phyloP scores from a whole-genome alignment of 129 eudicot species.

The Saussurea involucrata region DNA sequence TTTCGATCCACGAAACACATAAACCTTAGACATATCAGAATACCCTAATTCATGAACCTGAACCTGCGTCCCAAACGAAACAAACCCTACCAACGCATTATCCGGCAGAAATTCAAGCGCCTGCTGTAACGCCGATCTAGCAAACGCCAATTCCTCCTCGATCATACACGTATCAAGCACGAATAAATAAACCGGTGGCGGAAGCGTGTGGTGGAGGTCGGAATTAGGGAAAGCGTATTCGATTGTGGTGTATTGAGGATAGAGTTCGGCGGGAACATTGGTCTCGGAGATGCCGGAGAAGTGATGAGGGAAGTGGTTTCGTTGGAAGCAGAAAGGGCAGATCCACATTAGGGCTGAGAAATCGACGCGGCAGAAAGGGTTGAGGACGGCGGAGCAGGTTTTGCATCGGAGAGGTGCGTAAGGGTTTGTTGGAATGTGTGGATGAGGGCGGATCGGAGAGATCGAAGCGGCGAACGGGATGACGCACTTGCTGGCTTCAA shows the following conservation, averaged over 20 bases:
- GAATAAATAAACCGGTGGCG: slow-evolving; percentile 59
- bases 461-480: slow-evolving; percentile 88
- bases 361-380: slow-evolving; percentile 70
- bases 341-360: slow-evolving; percentile 83
- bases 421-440: slow-evolving; percentile 63
- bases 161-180: slow-evolving; percentile 83
- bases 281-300: slow-evolving; percentile 69
- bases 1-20: slow-evolving; percentile 77
- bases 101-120: slow-evolving; percentile 83
- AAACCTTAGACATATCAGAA: slow-evolving; percentile 79
- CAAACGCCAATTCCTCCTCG: slow-evolving; percentile 82
- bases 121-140: slow-evolving; percentile 62
- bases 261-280: slow-evolving; percentile 78
- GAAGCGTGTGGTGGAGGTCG: slow-evolving; percentile 2
- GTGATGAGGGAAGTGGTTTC: slow-evolving; percentile 85
- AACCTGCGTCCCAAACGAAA: slow-evolving; percentile 90
- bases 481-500: slow-evolving; percentile 80
- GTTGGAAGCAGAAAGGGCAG: slow-evolving; percentile 88
- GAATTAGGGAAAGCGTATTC: slow-evolving; percentile 32
- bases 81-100: slow-evolving; percentile 84
- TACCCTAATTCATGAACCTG: slow-evolving; percentile 94
- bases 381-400: slow-evolving; percentile 64
- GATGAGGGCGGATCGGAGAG: slow-evolving; percentile 77
- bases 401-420: slow-evolving; percentile 83
- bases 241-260: slow-evolving; percentile 72